Percentiles rank a stretch among this genome's conserved stretches.
These are phyloP conservation scores for Colletotrichum sp. DNA, from an alignment of 2,329 filamentous ascomycete species.

Conservation along the genomic window DNA sequence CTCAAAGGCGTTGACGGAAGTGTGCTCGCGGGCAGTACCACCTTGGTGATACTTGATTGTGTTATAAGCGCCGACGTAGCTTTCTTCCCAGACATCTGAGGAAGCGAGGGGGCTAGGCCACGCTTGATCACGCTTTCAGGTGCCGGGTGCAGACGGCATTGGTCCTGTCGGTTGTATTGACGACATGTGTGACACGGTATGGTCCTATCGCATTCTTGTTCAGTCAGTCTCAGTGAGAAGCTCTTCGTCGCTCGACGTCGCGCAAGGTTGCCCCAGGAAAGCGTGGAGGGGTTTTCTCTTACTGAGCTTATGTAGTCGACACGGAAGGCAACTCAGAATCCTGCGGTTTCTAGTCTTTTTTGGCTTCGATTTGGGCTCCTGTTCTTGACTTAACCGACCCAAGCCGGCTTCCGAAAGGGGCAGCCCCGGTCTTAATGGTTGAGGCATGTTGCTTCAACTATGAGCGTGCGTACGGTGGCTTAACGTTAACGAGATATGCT, in stretches of 20 bases:
- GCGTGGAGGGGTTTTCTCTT: neutral
- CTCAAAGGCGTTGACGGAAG: neutral
- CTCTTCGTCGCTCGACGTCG: neutral
- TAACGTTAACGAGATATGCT: neutral
- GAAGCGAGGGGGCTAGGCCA: neutral
- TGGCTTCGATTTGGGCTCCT: neutral
- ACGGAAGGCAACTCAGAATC: conserved; percentile 33
- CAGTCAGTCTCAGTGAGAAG: neutral
- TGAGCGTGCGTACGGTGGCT: neutral
- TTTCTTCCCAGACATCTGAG: neutral
- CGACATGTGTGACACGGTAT: conserved; percentile 34
- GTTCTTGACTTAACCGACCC: neutral
- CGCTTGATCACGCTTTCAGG: neutral
- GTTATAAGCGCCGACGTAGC: neutral
- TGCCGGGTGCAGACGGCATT: conserved; percentile 31
- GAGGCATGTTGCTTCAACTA: neutral
- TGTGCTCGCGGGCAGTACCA: neutral
- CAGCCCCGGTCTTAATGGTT: neutral
- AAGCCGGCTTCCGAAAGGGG: neutral
- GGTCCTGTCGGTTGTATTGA: conserved; percentile 32
- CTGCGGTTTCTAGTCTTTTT: neutral
- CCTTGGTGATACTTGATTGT: neutral
- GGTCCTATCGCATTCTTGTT: conserved; percentile 28
- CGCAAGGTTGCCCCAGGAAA: neutral
- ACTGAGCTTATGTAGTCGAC: conserved; percentile 34